Evolutionary conservation across 2,329 filamentous ascomycete species (phyloP), one percentile per base, ranked within the genome.

Genomic region (Fusarium sp.): DNA sequence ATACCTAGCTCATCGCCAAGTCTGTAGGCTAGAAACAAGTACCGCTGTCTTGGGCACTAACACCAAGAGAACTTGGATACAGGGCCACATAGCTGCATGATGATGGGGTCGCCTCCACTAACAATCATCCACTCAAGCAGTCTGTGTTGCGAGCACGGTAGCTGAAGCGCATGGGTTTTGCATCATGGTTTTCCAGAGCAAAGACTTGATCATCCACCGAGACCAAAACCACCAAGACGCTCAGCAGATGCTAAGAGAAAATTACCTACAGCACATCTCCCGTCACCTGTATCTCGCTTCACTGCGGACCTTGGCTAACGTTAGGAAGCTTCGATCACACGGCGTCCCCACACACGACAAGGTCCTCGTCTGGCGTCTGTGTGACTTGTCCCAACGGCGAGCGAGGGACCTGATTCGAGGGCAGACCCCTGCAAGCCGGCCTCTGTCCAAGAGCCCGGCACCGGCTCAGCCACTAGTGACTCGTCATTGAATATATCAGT

Each of bases 251-350:
- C 40, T 53, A 31, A 47, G 46, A 49, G 34, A 36, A 64, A 46
- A 65, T 39, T 33, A 38, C 22, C 33, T 40, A n/a, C 40, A 62
- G 22, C 39, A 34, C 14, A 58, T 46, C 49, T 46, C 54, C 43
- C 43, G 44, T 60, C 50, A 67, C 58, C 59, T 53, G 52, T 57
- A 65, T 58, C 53, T 62, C 50, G 51, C 54, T 70, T 54, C 52
- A 47, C 53, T 65, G 59, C 68, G 56, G 46, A 50, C 36, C 64
- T 63, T 61, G 42, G 45, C 55, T 54, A 62, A 45, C 38, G 33
- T 51, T 52, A 46, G 46, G 47, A 71, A 71, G 68, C 61, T 71
- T 71, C 64, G 56, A 71, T 71, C 68, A 71, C 61, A 71, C 57
- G 62, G 62, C 47, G 62, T 62, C 64, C 55, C 67, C 66, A 70